Conservation (phyloP, 2,329 filamentous ascomycete species). For the Aspergillus awamori region DNA sequence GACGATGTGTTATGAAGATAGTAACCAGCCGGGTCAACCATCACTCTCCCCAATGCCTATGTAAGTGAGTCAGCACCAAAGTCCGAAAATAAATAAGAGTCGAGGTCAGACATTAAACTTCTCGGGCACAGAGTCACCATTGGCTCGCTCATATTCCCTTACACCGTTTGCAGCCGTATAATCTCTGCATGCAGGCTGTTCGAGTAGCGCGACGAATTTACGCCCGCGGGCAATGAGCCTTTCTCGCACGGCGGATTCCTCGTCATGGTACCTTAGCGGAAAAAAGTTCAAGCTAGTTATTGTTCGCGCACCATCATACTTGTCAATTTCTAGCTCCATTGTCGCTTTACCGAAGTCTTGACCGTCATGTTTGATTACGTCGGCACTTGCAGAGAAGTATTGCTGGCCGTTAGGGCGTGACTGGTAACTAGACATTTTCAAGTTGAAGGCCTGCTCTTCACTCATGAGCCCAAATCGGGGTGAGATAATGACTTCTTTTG, state of each 20-base stretch:
- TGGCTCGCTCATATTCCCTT: background rate
- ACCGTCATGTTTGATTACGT: background rate
- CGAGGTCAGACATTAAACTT: conserved; percentile 1
- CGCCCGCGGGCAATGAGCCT: conserved; percentile 3
- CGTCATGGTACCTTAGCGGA: background rate
- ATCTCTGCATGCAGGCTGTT: conserved; percentile 4
- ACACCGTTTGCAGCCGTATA: background rate
- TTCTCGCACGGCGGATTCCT: background rate
- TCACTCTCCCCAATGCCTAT: conserved; percentile 5
- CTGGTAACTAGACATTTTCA: background rate
- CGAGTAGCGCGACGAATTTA: background rate
- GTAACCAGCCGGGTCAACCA: conserved; percentile 1
- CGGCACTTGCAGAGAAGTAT: background rate
- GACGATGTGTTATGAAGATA: conserved; percentile 6
- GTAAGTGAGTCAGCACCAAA: background rate
- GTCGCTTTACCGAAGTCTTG: background rate
- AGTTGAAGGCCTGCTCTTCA: conserved; percentile 1
- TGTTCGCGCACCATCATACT: background rate
- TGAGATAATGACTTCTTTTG: background rate
- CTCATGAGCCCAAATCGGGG: background rate
- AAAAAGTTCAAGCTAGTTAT: background rate
- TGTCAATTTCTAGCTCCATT: background rate
- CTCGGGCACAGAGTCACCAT: background rate
- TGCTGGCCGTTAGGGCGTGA: background rate
- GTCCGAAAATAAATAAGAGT: no score